Percentiles rank a stretch among this genome's conserved stretches.
phyloP scores from a whole-genome alignment of 768 basidiomycete species.

The Astraeus odoratus region DNA sequence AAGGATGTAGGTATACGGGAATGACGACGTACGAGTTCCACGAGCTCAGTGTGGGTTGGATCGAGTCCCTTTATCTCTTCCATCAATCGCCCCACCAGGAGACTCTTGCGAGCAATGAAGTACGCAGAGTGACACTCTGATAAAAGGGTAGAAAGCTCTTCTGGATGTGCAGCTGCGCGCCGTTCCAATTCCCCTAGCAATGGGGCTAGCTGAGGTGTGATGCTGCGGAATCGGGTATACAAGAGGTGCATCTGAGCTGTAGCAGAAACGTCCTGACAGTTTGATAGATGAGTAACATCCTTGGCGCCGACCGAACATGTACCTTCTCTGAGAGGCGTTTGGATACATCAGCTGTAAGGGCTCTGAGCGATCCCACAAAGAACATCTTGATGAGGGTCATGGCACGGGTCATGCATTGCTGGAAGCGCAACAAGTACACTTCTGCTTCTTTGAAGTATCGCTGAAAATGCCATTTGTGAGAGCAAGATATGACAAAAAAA shows the following conservation, averaged over 20 bases:
- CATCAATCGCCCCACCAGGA: slow-evolving; percentile 66
- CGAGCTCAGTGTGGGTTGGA: slow-evolving; percentile 72
- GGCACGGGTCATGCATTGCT: slow-evolving; percentile 95
- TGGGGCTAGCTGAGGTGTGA: slow-evolving; percentile 66
- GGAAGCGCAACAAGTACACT: slow-evolving; percentile 91
- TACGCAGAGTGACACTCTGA: slow-evolving; percentile 86
- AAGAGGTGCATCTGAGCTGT: slow-evolving; percentile 81
- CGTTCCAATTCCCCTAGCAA: slow-evolving; percentile 83
- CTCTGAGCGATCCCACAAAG: slow-evolving; percentile 79
- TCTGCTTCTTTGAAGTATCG: slow-evolving; percentile 90
- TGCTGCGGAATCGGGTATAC: slow-evolving; percentile 79
- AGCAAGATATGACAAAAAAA: not conserved
- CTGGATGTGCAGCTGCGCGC: slow-evolving; percentile 66
- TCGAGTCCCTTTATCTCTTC: slow-evolving; percentile 83
- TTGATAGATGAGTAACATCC: not conserved
- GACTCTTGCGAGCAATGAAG: slow-evolving; percentile 61
- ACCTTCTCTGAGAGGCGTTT: slow-evolving; percentile 75
- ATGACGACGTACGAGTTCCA: slow-evolving; percentile 60
- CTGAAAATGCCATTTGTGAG: slow-evolving; percentile 32
- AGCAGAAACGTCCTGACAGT: slow-evolving; percentile 59
- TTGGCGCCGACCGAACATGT: not conserved
- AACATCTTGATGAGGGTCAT: slow-evolving; percentile 99
- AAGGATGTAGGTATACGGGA: not conserved
- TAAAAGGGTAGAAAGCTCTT: slow-evolving; percentile 76
- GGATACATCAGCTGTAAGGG: slow-evolving; percentile 70